These are phyloP conservation scores for Tolypocladium ovalisporum DNA, from an alignment of 2,329 filamentous ascomycete genomes.

Conservation along the genomic window DNA sequence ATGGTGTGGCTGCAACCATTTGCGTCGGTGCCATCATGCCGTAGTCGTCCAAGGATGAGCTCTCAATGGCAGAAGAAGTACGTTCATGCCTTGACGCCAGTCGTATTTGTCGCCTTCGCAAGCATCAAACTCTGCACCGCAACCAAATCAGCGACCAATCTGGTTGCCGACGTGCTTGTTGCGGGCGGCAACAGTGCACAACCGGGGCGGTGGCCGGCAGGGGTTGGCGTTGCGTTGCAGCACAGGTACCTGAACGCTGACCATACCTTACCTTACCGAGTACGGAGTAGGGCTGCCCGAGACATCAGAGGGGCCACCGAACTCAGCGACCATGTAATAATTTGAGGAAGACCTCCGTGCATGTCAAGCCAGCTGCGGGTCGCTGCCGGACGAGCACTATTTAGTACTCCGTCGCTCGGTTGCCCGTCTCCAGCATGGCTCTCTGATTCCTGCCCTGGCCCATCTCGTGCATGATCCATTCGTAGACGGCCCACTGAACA, in stretches of 20 bases:
- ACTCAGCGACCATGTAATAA: background rate
- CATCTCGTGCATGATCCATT: conserved; percentile 66
- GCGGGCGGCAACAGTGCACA: background rate
- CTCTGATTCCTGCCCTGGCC: conserved; percentile 13
- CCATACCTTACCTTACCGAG: too few relatives aligned
- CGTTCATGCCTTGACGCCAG: background rate
- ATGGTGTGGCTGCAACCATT: background rate
- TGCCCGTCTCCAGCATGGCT: background rate
- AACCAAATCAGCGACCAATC: too few relatives aligned
- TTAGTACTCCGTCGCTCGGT: background rate
- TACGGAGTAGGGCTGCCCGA: background rate
- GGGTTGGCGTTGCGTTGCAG: too few relatives aligned
- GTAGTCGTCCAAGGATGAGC: too few relatives aligned
- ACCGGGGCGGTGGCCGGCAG: background rate
- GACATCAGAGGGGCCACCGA: background rate
- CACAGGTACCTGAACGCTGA: background rate
- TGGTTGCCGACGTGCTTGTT: background rate
- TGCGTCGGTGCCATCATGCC: too few relatives aligned
- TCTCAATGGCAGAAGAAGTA: too few relatives aligned
- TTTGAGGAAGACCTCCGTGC: background rate
- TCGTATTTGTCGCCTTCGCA: background rate
- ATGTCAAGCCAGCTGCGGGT: background rate
- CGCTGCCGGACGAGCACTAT: background rate
- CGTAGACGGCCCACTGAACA: conserved; percentile 85
- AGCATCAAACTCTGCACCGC: too few relatives aligned